Conservation (phyloP, 371 early-diverging fungal genomes). For the Rhizopus arrhizus region DNA sequence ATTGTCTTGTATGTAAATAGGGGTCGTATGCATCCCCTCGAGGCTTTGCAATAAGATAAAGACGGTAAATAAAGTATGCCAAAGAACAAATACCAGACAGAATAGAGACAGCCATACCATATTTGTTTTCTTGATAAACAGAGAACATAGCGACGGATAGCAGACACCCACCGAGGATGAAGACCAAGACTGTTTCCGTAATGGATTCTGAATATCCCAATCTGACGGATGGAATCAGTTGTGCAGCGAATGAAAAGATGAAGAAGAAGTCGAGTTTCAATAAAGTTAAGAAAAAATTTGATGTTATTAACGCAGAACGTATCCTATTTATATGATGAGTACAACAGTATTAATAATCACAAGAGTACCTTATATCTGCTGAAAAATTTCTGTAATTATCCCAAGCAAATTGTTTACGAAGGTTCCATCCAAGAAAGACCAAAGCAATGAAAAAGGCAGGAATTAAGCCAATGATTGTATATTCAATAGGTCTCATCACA, state of each 20-base stretch:
- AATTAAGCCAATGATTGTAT: conserved; percentile 53
- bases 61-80: conserved; percentile 43
- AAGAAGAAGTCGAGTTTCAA: conserved; percentile 56
- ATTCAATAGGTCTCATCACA: conserved; percentile 51
- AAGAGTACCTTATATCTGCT: conserved; percentile 48
- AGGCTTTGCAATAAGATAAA: conserved; percentile 36
- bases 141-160: conserved; percentile 35
- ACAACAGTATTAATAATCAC: not conserved
- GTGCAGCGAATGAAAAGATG: conserved; percentile 53
- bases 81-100: conserved; percentile 22
- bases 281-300: conserved; percentile 41
- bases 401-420: conserved; percentile 57
- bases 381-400: conserved; percentile 56
- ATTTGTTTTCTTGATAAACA: conserved; percentile 47
- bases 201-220: conserved; percentile 44
- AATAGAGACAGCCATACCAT: conserved; percentile 32
- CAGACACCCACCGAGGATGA: conserved; percentile 39
- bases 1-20: conserved; percentile 49
- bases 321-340: conserved; percentile 23
- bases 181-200: conserved; percentile 45
- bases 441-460: conserved; percentile 47
- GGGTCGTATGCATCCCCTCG: conserved; percentile 30
- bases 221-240: conserved; percentile 48
- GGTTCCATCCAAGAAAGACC: conserved; percentile 42
- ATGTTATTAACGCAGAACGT: conserved; percentile 44